These are phyloP conservation scores for Cutaneotrichosporon sp. DNA, from an alignment of 1,284 basidiomycete species.

Conservation along the genomic window DNA sequence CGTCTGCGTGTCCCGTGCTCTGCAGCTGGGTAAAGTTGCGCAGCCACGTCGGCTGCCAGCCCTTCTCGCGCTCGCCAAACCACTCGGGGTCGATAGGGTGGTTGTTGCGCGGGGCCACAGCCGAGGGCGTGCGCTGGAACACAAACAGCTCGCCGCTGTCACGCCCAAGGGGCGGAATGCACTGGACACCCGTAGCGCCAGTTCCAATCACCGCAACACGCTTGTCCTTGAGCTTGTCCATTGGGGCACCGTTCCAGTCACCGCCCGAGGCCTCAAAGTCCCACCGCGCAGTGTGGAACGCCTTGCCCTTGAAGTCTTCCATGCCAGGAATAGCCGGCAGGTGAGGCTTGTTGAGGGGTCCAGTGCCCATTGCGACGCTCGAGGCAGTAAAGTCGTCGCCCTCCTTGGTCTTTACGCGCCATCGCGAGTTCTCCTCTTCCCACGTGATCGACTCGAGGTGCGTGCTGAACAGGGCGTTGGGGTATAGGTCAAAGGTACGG, in stretches of 20 bases:
- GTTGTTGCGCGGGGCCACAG: slow-evolving; percentile 11
- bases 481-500: slow-evolving; percentile 9
- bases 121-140: slow-evolving; percentile 18
- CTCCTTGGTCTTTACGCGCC: slow-evolving; percentile 9
- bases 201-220: slow-evolving; percentile 10
- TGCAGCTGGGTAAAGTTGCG: slow-evolving; percentile 11
- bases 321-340: slow-evolving; percentile 11
- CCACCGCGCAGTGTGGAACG: slow-evolving; percentile 16
- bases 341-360: slow-evolving; percentile 12
- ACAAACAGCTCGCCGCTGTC: slow-evolving; percentile 11
- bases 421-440: slow-evolving; percentile 9
- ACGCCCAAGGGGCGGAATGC: slow-evolving; percentile 7
- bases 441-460: slow-evolving; percentile 7
- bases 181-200: slow-evolving; percentile 11
- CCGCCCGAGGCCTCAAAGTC: slow-evolving; percentile 13
- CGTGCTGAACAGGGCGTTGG: slow-evolving; percentile 16
- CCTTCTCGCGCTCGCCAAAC: slow-evolving; percentile 10
- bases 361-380: slow-evolving; percentile 11
- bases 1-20: slow-evolving; percentile 3
- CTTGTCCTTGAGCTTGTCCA: slow-evolving; percentile 11
- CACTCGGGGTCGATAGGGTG: slow-evolving; percentile 17
- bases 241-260: slow-evolving; percentile 6
- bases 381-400: slow-evolving; percentile 17
- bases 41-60: slow-evolving; percentile 13
- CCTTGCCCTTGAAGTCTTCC: slow-evolving; percentile 12